These are phyloP conservation scores for Salvia miltiorrhiza DNA, from an alignment of 257 asterid species.

Conservation along the genomic window DNA sequence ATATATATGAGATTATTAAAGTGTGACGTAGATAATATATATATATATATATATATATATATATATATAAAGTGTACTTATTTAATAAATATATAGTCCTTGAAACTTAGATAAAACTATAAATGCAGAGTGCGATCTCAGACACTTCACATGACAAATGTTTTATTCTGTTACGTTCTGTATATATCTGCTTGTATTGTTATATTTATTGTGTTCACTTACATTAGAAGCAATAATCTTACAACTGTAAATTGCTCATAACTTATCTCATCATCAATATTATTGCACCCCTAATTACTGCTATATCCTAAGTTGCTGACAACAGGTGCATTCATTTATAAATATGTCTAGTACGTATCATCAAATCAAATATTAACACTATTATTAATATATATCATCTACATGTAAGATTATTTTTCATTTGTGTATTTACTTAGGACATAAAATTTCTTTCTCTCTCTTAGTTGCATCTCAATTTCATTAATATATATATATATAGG, in stretches of 20 bases:
- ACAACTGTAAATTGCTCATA: neutral
- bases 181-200: neutral
- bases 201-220: neutral
- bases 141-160: neutral
- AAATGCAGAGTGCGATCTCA: neutral
- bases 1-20: too few relatives aligned
- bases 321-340: neutral
- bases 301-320: neutral
- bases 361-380: too few relatives aligned
- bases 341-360: neutral
- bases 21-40: too few relatives aligned
- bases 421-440: too few relatives aligned
- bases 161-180: neutral
- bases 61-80: too few relatives aligned
- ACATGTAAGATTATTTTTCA: too few relatives aligned
- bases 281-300: neutral
- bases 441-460: too few relatives aligned
- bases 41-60: too few relatives aligned
- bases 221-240: neutral
- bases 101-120: neutral
- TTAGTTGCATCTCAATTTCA: too few relatives aligned
- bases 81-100: neutral
- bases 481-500: too few relatives aligned
- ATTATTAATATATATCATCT: too few relatives aligned
- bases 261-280: neutral